phyloP scores from a whole-genome alignment of 805 yeast species.

The Torulaspora maleeae region DNA sequence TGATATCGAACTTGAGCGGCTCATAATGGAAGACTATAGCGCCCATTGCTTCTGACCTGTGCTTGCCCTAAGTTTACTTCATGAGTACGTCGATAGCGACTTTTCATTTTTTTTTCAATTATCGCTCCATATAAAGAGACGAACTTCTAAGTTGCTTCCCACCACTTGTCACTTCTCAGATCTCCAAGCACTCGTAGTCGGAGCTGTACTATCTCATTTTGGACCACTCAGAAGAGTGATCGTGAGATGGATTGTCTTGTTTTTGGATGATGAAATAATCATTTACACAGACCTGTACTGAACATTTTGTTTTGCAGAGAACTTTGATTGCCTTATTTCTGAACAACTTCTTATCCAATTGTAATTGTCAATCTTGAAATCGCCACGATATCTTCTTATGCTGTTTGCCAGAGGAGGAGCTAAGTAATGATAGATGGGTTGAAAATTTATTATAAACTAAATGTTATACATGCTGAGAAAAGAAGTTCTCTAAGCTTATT shows the following conservation, averaged over 20 bases:
- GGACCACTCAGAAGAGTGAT: constrained; percentile 5
- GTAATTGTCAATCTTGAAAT: not conserved
- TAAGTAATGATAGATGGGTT: constrained; percentile 10
- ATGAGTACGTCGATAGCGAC: constrained; percentile 11
- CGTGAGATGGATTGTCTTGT: constrained; percentile 3
- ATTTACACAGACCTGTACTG: constrained; percentile 40
- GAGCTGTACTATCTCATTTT: not conserved
- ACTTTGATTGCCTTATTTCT: constrained; percentile 29
- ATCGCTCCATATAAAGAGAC: constrained; percentile 2
- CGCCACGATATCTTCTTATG: no score
- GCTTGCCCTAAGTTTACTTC: constrained; percentile 1
- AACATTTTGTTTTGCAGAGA: constrained; percentile 36
- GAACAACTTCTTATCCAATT: constrained; percentile 3
- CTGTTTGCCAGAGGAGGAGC: no score
- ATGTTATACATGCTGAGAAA: constrained; percentile 19
- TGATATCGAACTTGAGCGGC: constrained; percentile 14
- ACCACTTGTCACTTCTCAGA: not conserved
- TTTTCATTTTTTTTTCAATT: not conserved
- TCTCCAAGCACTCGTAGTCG: not conserved
- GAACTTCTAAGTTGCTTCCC: not conserved
- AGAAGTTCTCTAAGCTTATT: constrained; percentile 49
- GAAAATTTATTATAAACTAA: constrained; percentile 15
- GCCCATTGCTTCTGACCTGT: constrained; percentile 1
- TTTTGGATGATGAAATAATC: constrained; percentile 32
- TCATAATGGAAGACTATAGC: constrained; percentile 1